phyloP scores from a whole-genome alignment of 345 rosid species.

The Toxicodendron radicans region DNA sequence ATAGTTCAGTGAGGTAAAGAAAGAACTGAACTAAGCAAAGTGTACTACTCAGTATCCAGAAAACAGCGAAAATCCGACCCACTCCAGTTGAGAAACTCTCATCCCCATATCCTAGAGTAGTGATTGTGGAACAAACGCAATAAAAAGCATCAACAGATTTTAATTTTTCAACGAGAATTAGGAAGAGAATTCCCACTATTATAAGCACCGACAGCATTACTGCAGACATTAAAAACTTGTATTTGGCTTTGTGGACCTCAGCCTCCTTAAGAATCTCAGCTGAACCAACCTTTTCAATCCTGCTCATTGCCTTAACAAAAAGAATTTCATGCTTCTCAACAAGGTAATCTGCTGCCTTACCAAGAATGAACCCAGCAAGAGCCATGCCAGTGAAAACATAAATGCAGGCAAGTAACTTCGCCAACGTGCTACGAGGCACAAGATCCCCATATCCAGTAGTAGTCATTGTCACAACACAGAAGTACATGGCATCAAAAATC shows the following conservation, averaged over 20 bases:
- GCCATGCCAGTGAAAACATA: constrained; percentile 55
- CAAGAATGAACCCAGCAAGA: constrained; percentile 42
- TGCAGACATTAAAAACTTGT: constrained; percentile 31
- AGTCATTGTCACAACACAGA: constrained; percentile 55
- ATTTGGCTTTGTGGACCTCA: constrained; percentile 34
- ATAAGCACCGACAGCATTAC: constrained; percentile 35
- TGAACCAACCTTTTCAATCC: constrained; percentile 25
- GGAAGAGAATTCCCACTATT: constrained; percentile 33
- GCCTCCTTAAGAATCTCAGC: constrained; percentile 37
- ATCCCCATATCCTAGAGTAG: constrained; percentile 64
- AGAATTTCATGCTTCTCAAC: constrained; percentile 49
- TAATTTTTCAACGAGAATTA: constrained; percentile 33
- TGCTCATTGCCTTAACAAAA: constrained; percentile 41
- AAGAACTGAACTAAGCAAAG: constrained; percentile 53
- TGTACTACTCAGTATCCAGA: constrained; percentile 60
- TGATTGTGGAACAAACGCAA: constrained; percentile 54
- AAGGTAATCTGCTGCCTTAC: constrained; percentile 56
- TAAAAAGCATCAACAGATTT: constrained; percentile 45
- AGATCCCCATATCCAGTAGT: constrained; percentile 65
- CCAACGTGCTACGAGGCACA: constrained; percentile 38
- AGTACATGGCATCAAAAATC: constrained; percentile 53
- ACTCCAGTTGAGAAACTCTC: constrained; percentile 45
- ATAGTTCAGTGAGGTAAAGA: constrained; percentile 50
- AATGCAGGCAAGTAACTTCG: constrained; percentile 43
- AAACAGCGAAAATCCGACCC: constrained; percentile 49